These are phyloP conservation scores for Vitellaria paradoxa DNA, from an alignment of 179 eudicot species.

Conservation along the genomic window DNA sequence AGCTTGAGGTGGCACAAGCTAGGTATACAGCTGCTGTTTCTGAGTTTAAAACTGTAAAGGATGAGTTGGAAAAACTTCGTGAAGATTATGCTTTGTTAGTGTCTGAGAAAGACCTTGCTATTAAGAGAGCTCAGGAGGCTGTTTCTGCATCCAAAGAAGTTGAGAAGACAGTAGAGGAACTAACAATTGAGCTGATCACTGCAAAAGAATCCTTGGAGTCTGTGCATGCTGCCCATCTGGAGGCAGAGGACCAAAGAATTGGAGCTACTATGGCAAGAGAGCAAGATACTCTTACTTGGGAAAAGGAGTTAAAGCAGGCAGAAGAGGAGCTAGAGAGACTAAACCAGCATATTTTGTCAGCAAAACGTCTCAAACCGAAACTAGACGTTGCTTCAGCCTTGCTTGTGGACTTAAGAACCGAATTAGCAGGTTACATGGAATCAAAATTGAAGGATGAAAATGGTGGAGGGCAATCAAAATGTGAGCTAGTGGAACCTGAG, in stretches of 20 bases:
- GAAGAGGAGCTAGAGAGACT: constrained; percentile 72
- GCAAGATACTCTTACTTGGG: constrained; percentile 60
- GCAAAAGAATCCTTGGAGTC: constrained; percentile 71
- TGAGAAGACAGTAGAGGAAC: constrained; percentile 76
- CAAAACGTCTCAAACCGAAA: constrained; percentile 67
- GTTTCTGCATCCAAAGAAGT: constrained; percentile 61
- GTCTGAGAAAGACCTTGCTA: constrained; percentile 59
- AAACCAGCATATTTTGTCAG: constrained; percentile 46
- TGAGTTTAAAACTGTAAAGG: constrained; percentile 62
- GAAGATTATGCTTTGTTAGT: constrained; percentile 54
- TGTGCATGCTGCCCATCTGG: constrained; percentile 73
- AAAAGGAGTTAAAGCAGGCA: constrained; percentile 74
- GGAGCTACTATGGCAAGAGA: constrained; percentile 74
- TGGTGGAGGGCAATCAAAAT: not conserved
- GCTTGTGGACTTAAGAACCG: constrained; percentile 60
- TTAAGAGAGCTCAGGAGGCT: constrained; percentile 71
- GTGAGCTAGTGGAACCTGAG: constrained; percentile 19
- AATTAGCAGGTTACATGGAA: constrained; percentile 76
- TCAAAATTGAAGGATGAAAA: constrained; percentile 49
- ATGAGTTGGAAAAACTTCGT: constrained; percentile 51
- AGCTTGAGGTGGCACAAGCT: constrained; percentile 81
- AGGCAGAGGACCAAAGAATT: constrained; percentile 77
- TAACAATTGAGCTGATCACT: constrained; percentile 75
- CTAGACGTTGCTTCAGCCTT: constrained; percentile 50
- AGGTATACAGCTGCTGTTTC: constrained; percentile 64